A percentile compares a stretch with the other conserved stretches of the same genome.
Conservation (phyloP, 331 rosid species). For the Arachis monticola region DNA sequence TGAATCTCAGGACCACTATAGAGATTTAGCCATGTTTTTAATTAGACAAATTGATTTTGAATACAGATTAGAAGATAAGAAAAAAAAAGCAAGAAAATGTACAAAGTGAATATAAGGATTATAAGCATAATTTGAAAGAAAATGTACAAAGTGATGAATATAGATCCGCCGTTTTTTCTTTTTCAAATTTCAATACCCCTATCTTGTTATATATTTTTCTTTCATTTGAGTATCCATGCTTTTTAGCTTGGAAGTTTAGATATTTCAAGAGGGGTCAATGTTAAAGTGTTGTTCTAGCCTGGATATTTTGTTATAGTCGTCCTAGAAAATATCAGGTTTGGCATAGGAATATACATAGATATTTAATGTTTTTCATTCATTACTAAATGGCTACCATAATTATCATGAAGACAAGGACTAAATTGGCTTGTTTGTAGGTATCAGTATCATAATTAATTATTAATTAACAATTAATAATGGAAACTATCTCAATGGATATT, state of each 20-base stretch:
- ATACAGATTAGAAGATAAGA: background rate
- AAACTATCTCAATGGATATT: background rate
- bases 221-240: background rate
- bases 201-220: background rate
- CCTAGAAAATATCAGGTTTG: slow-evolving; percentile 14
- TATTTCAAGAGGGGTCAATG: slow-evolving; percentile 8
- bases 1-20: no score
- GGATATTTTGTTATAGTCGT: slow-evolving; percentile 19
- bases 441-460: no score
- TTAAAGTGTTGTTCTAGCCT: background rate
- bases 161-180: no score
- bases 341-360: no score
- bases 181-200: background rate
- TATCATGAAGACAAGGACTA: slow-evolving; percentile 17
- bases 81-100: no score
- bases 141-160: no score
- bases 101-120: no score
- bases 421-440: background rate
- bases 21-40: background rate
- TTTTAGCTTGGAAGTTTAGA: background rate
- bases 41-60: background rate
- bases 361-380: background rate
- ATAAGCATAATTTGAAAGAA: no score
- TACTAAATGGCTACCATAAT: background rate
- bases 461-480: no score